Evolutionary conservation across 352 stramenopile species (phyloP), one percentile per base, ranked within the genome.

Genomic region (Pythium grandisporangium): DNA sequence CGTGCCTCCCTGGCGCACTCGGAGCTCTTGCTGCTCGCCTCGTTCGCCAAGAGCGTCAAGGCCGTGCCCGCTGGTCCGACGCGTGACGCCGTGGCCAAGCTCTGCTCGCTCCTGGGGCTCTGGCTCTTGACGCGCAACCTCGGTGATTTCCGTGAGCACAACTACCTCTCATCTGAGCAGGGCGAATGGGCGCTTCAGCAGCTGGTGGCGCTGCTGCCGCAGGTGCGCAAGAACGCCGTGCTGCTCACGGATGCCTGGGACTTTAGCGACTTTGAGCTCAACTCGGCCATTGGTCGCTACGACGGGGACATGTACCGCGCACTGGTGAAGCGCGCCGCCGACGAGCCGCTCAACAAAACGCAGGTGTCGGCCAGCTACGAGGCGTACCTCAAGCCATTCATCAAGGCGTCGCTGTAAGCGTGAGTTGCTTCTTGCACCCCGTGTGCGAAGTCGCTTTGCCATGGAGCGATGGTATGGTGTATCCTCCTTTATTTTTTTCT

Each of bases 221-320:
- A 60, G 2, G 42, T 77, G 6, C 65, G 68, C 24, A 64, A 63
- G 47, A 77, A 77, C 49, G 59, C 50, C 6, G 55, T 80, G 12
- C 38, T 73, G 29, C 49, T 77, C 10, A 73, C 62, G 24, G 56
- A 73, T 27, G 52, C 43, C 6, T 70, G 59, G 53, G 51, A 66
- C 44, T 67, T 61, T 14, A 76, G 19, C 5, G 70, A 84, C 48
- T 79, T 79, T 24, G 68, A 82, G 45, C 42, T 84, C 2, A 74
- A 78, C 59, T 84, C 71, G 57, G 66, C 66, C n/a, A 80, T 84
- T 32, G 69, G 71, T 0, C 54, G 66, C n/a, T 85, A 77, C 54
- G 71, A 85, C 27, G 69, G 71, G n/a, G 71, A 85, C 44, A 63
- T 85, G 0, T 85, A 85, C 58, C 66, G 66, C 24, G 71, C 70